A percentile compares a stretch with the other conserved stretches of the same genome.
Evolutionary conservation across 371 early-diverging fungal genomes (phyloP).

Genomic region (Entomophthora muscae): DNA sequence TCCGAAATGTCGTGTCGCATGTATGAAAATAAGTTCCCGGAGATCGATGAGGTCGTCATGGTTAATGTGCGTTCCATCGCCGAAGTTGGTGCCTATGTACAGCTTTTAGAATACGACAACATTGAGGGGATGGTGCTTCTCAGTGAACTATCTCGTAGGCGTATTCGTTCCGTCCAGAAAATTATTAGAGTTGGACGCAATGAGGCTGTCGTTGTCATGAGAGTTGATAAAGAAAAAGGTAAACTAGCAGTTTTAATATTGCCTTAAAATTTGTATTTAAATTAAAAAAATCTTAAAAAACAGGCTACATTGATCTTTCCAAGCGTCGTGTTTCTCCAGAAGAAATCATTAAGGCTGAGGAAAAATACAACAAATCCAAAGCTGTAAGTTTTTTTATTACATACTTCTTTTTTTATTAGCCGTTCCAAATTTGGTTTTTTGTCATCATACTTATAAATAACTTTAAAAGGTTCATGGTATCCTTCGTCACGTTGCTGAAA

Average conservation of each 20-base stretch:
- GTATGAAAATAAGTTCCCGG: slow-evolving; percentile 92
- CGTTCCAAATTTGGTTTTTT: not conserved
- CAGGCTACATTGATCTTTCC: slow-evolving; percentile 97
- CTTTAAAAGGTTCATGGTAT: slow-evolving; percentile 35
- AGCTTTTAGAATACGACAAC: slow-evolving; percentile 81
- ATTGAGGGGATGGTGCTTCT: slow-evolving; percentile 96
- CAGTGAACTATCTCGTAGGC: slow-evolving; percentile 89
- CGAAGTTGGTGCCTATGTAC: slow-evolving; percentile 96
- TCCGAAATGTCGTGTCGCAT: slow-evolving; percentile 38
- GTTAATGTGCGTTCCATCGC: slow-evolving; percentile 95
- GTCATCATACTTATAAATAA: not conserved
- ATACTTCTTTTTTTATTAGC: not conserved
- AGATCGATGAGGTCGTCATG: slow-evolving; percentile 96
- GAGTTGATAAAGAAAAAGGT: slow-evolving; percentile 98
- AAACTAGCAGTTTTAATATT: slow-evolving; percentile 10
- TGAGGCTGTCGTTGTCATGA: slow-evolving; percentile 93
- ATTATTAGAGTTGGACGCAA: slow-evolving; percentile 91
- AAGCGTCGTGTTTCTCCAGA: slow-evolving; percentile 96
- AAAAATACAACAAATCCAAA: slow-evolving; percentile 92
- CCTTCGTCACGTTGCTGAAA: slow-evolving; percentile 85
- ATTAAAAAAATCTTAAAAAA: not conserved
- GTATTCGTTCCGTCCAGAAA: slow-evolving; percentile 96
- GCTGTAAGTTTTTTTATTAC: slow-evolving; percentile 31
- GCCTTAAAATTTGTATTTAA: not conserved
- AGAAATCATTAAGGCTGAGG: slow-evolving; percentile 87